Evolutionary conservation across 768 basidiomycete species (phyloP), one percentile per base, ranked within the genome.

Genomic region (Tylopilus rubrobrunneus): DNA sequence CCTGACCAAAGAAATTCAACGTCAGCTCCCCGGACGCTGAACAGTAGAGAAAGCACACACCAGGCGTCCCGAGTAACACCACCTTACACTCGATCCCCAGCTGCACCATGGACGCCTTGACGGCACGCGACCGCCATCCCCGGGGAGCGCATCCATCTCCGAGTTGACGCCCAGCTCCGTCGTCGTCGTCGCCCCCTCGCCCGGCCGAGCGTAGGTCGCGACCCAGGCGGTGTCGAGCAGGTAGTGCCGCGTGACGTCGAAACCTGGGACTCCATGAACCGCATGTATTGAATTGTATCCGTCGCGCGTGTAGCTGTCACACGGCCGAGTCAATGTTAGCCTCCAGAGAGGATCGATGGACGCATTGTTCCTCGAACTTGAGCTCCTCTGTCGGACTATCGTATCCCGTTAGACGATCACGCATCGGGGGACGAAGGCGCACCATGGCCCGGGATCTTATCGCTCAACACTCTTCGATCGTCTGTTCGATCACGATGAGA

Each of bases 21-120:
- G 29, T 29, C 29, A 29, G 9, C 29, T 29, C 19, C 19, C 19
- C 19, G 19, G 19, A 19, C 19, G 19, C 6, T 29, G 6, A 29
- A 29, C 29, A 29, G 29, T 29, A 9, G 29, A 29, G 19, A 19
- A 19, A 19, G 19, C 7, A 52, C 37, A n/a, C 61, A 87, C 88
- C 89, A 56, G 89, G 89, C 2, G 89, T 92, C 19, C 89, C 89
- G 6, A 92, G 73, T 7, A 90, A 73, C 8, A 86, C 76, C 9
- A 91, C 77, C 57, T 78, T 86, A 2, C 86, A 88, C 1, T 79
- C 61, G 33, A 91, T 82, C 53, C 83, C 67, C 56, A 84, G 78
- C 49, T 81, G 73, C 56, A 83, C 73, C 54, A 91, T 70, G 0
- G 79, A 85, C 7, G 76, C 75, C 63, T 84, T 84, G 29, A 85